Base-by-base conservation (phyloP, 495 filamentous ascomycete genomes). In the Talaromyces ruber region DNA sequence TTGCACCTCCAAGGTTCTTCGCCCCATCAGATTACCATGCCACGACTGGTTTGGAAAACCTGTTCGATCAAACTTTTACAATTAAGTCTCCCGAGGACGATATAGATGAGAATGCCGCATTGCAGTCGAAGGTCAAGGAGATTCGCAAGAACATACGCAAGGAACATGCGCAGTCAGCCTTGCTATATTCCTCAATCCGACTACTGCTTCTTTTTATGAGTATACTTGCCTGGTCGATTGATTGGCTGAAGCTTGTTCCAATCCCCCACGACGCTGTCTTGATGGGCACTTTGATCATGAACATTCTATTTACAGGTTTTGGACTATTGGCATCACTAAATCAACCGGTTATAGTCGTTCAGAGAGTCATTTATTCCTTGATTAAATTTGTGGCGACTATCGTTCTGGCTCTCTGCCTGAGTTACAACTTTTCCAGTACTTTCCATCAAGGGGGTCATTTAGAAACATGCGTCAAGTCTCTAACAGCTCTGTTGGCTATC, bases 1-100 rank as follows among this genome's bases (percentile, higher is more conserved):
- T 85, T 62, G 75, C 78, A 18, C 73, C 71, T 5, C 82, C 80
- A 0, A 79, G 68, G 28, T 84, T 86, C 68, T 84, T 84, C 55
- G 75, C 79, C 3, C 63, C 66, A 37, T 74, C 66, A 47, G 77
- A 80, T 59, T 67, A 77, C 53, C 65, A 67, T 34, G 71, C 74
- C 12, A 74, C 76, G 16, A 82, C 80, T 26, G 79, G 79, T 21
- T 67, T 83, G 9, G 79, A 82, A 66, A 71, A 65, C 34, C 55
- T 81, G 28, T 79, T 83, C 65, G 73, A 81, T 43, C 66, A 64
- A 24, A 68, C 73, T 2, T 83, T 83, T 60, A 72, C 68, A 64
- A 74, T 80, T 59, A 73, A 71, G 39, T 71, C 70, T 32, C 59
- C 74, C 24, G 79, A 78, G 37, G 74, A 79, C 29, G 71, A 75